Percentiles rank a stretch among this genome's conserved stretches.
Evolutionary conservation across 345 rosid genomes (phyloP).

Genomic region (Rhodamnia argentea): DNA sequence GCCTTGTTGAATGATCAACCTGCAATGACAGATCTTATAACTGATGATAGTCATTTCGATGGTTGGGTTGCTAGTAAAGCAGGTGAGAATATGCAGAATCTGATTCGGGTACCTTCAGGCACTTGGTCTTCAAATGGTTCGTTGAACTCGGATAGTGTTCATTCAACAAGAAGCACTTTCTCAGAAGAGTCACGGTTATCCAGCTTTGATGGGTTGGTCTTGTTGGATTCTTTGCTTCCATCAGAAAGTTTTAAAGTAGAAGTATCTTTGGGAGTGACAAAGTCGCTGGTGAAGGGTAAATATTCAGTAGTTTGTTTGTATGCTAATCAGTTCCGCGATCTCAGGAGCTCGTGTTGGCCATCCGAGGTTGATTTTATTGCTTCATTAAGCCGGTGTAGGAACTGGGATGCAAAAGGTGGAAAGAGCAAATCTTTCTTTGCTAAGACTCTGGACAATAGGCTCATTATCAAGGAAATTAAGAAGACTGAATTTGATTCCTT

Average conservation of each 20-base stretch:
- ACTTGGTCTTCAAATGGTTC: conserved; percentile 47
- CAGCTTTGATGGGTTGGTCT: conserved; percentile 65
- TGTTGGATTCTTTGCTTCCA: conserved; percentile 53
- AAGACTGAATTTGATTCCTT: conserved; percentile 90
- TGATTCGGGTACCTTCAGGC: conserved; percentile 26
- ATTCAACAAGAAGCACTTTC: conserved; percentile 23
- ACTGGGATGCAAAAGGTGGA: conserved; percentile 98
- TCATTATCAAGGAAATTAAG: conserved; percentile 90
- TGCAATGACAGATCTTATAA: conserved; percentile 5
- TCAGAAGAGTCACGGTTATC: conserved; percentile 48
- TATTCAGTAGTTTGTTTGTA: conserved; percentile 68
- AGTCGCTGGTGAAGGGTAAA: conserved; percentile 63
- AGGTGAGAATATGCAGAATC: conserved; percentile 15
- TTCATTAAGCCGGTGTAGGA: conserved; percentile 79
- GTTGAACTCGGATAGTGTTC: conserved; percentile 38
- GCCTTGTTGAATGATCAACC: conserved; percentile 37
- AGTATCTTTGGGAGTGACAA: conserved; percentile 52
- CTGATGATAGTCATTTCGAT: conserved; percentile 24
- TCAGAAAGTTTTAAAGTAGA: conserved; percentile 35
- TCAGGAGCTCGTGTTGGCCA: conserved; percentile 50
- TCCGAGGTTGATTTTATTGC: conserved; percentile 84
- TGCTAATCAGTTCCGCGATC: conserved; percentile 66
- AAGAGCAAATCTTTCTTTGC: conserved; percentile 87
- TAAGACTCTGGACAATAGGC: conserved; percentile 79
- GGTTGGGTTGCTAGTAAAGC: conserved; percentile 12